These are phyloP conservation scores for Exophiala sp. DNA, from an alignment of 2,329 filamentous ascomycete genomes.

Conservation along the genomic window DNA sequence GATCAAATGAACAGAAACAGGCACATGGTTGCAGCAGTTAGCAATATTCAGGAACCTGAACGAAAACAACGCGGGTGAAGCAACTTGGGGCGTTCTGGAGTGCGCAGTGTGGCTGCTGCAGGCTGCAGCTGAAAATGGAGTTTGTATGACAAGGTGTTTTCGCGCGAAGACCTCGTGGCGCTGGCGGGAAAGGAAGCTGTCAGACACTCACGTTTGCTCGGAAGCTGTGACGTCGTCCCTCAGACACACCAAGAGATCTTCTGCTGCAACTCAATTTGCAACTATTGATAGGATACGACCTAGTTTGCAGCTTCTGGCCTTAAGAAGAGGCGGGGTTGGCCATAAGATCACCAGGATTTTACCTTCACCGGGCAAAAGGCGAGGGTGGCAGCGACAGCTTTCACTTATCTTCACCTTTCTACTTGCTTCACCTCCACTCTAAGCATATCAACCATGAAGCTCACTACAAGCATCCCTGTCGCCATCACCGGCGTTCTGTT, in stretches of 20 bases:
- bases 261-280: too few species aligned
- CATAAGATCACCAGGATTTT: not conserved
- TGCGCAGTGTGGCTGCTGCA: not conserved
- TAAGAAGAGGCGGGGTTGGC: constrained; percentile 2
- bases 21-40: constrained; percentile 19
- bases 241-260: too few species aligned
- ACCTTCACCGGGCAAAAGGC: not conserved
- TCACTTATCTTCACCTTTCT: not conserved
- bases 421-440: not conserved
- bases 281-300: too few species aligned
- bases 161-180: too few species aligned
- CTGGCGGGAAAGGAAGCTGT: not conserved
- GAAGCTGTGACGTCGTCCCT: constrained; percentile 5
- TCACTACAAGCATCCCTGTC: not conserved
- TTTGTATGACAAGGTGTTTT: not conserved
- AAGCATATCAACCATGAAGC: not conserved
- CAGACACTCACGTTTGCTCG: not conserved
- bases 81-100: not conserved
- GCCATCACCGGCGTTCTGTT: constrained; percentile 4
- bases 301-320: too few species aligned
- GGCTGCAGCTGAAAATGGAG: not conserved
- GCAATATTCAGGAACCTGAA: too few species aligned
- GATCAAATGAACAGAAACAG: constrained; percentile 13
- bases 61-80: not conserved
- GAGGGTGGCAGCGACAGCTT: not conserved